Evolutionary conservation across 2,329 filamentous ascomycete species (phyloP).

Genomic region (Paecilomyces formosus): DNA sequence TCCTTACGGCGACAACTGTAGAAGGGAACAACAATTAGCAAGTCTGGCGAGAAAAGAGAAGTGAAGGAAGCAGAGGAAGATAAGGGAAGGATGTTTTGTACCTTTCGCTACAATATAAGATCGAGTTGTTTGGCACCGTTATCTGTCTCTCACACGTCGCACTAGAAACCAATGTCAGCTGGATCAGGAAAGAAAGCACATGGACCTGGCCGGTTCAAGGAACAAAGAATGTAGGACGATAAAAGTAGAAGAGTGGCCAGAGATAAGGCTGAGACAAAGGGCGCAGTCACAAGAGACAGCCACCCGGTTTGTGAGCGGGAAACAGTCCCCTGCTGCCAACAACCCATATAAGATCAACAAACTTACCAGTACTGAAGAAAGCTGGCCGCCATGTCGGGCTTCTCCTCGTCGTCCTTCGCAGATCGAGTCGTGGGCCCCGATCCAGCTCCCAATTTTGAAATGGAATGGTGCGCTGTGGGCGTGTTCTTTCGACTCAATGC

Average conservation of each 20-base stretch:
- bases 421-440: constrained; percentile 14
- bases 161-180: constrained; percentile 33
- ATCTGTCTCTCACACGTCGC: constrained; percentile 61
- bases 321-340: not conserved
- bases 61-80: constrained; percentile 3
- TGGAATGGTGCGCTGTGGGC: constrained; percentile 19
- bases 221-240: constrained; percentile 1
- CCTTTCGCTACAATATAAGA: constrained; percentile 60
- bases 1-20: constrained; percentile 41
- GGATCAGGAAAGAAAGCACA: constrained; percentile 13
- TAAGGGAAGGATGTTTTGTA: constrained; percentile 27
- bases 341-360: not conserved
- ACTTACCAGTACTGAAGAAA: constrained; percentile 41
- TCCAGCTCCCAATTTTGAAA: constrained; percentile 24
- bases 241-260: constrained; percentile 2
- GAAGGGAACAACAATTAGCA: constrained; percentile 1
- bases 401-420: constrained; percentile 17
- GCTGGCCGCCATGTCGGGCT: constrained; percentile 35
- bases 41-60: not conserved
- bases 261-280: constrained; percentile 1
- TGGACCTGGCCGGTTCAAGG: constrained; percentile 2
- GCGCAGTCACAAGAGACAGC: constrained; percentile 3
- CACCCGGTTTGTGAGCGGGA: not conserved
- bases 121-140: constrained; percentile 50
- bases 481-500: constrained; percentile 26